A percentile compares a stretch with the other conserved stretches of the same genome.
phyloP scores from a whole-genome alignment of 1,284 basidiomycete genomes.

The Fomitopsis schrenkii region DNA sequence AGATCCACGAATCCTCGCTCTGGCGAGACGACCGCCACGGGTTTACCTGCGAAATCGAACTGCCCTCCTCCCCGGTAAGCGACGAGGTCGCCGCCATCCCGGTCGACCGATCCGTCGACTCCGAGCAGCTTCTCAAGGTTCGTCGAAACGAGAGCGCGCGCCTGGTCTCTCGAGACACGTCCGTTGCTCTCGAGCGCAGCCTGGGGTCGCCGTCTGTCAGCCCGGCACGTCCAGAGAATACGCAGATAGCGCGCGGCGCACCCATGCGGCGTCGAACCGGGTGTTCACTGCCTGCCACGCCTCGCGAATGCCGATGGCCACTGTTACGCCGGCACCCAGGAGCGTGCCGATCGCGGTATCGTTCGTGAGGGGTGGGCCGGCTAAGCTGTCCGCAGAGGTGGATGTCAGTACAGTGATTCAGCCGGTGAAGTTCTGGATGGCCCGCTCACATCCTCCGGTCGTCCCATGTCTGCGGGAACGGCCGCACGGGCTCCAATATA shows the following conservation, averaged over 20 bases:
- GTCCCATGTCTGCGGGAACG: constrained; percentile 52
- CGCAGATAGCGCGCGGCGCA: constrained; percentile 10
- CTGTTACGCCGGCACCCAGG: constrained; percentile 43
- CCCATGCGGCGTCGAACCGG: constrained; percentile 55
- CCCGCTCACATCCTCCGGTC: constrained; percentile 35
- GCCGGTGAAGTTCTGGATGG: not conserved
- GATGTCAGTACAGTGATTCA: not conserved
- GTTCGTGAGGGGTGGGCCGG: constrained; percentile 50
- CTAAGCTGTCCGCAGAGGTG: constrained; percentile 30
- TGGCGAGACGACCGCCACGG: constrained; percentile 34
- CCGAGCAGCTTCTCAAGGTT: constrained; percentile 52
- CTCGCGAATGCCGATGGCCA: constrained; percentile 51
- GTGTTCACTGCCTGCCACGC: constrained; percentile 46
- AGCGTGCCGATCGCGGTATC: constrained; percentile 45
- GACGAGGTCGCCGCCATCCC: constrained; percentile 40
- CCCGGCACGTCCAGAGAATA: too few species aligned
- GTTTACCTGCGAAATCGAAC: constrained; percentile 38
- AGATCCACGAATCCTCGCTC: constrained; percentile 31
- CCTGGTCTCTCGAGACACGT: constrained; percentile 36
- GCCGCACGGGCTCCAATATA: constrained; percentile 44
- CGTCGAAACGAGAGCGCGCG: constrained; percentile 41
- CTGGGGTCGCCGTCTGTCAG: constrained; percentile 10
- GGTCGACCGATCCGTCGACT: constrained; percentile 25
- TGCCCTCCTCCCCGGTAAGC: constrained; percentile 44
- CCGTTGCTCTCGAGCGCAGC: constrained; percentile 34